phyloP scores from a whole-genome alignment of 257 asterid species.

The Euphrasia confusa region DNA sequence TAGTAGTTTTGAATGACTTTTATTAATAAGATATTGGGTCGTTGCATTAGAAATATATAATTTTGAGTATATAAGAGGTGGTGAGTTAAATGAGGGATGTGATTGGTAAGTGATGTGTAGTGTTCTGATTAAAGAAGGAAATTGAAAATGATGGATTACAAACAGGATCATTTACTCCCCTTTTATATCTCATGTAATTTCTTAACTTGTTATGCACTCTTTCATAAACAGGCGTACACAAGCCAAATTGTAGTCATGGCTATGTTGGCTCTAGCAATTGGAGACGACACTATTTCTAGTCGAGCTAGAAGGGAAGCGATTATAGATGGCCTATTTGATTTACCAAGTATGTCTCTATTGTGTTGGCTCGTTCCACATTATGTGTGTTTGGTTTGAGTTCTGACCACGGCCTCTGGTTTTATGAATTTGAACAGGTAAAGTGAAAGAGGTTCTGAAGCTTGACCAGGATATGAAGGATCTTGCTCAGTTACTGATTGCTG shows the following conservation, averaged over 20 bases:
- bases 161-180: too few relatives aligned
- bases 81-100: too few relatives aligned
- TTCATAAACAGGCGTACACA: constrained; percentile 75
- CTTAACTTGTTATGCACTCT: constrained; percentile 24
- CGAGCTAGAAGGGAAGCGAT: constrained; percentile 80
- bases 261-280: constrained; percentile 94
- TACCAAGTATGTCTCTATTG: constrained; percentile 61
- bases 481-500: constrained; percentile 69
- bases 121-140: too few relatives aligned
- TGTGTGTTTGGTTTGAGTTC: neutral
- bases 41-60: too few relatives aligned
- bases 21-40: too few relatives aligned
- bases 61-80: neutral
- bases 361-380: constrained; percentile 8
- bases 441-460: constrained; percentile 85
- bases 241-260: constrained; percentile 99
- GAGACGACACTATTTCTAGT: constrained; percentile 77
- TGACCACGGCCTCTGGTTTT: constrained; percentile 19
- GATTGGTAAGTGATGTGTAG: too few relatives aligned
- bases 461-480: constrained; percentile 88
- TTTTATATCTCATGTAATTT: neutral
- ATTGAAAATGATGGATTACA: too few relatives aligned
- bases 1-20: too few relatives aligned
- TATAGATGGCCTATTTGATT: constrained; percentile 77
- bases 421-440: constrained; percentile 54